phyloP scores from a whole-genome alignment of 192 early-diverging fungal genomes.

The Backusella australiensis region DNA sequence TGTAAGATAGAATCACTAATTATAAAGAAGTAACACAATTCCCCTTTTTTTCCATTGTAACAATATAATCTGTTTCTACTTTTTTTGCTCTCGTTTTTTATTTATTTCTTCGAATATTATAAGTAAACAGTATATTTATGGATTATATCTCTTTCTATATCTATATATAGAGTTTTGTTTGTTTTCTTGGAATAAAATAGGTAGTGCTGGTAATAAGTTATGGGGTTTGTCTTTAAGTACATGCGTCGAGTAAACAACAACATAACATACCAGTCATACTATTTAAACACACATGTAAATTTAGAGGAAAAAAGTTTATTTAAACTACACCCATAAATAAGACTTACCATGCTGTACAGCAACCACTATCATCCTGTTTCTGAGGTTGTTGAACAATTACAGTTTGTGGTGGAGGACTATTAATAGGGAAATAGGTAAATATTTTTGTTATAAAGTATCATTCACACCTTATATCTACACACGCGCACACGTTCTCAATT shows the following conservation, averaged over 20 bases:
- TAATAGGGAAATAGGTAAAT: neutral
- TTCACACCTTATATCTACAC: neutral
- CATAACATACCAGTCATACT: neutral
- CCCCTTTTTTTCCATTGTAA: neutral
- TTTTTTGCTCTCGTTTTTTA: neutral
- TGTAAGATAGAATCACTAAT: neutral
- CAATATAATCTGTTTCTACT: neutral
- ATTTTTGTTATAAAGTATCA: neutral
- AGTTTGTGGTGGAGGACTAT: conserved; percentile 5
- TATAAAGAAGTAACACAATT: neutral
- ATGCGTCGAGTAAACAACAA: conserved; percentile 4
- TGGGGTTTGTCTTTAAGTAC: neutral
- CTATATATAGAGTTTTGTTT: neutral
- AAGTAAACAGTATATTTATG: neutral
- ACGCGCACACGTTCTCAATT: neutral
- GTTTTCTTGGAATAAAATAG: neutral
- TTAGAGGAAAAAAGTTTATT: neutral
- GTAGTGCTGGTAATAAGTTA: neutral
- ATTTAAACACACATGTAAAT: neutral
- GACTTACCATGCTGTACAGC: conserved; percentile 1
- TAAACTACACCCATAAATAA: neutral
- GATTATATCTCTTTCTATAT: neutral
- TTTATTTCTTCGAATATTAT: neutral
- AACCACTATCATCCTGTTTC: neutral
- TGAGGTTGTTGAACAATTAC: conserved; percentile 3